Base-by-base conservation (phyloP, 2,329 filamentous ascomycete species). In the Sarocladium kiliense region DNA sequence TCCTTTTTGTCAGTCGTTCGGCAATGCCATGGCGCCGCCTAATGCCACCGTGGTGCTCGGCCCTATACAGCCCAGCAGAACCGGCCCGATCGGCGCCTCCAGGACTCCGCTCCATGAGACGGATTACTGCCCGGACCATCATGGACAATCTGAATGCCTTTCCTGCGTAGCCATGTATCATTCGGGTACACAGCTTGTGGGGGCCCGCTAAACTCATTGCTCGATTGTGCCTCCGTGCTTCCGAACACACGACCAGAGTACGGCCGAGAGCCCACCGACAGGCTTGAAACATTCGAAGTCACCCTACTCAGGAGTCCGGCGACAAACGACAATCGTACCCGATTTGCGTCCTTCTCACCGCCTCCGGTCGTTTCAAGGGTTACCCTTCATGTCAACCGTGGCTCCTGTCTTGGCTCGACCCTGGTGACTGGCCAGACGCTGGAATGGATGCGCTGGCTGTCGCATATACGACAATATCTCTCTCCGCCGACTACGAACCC, bases 221-320 rank as follows among this genome's bases (percentile, higher is more conserved):
- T 63, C 59, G 63, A 64, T 49, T 36, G 47, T 51, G 27, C 47
- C n/a, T 32, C 27, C 27, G 30, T 34, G 47, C 47, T 34, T 51
- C 27, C 27, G 30, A 36, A 27, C 62, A 60, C 60, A 63, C 60
- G 54, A 61, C 58, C 63, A 65, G 60, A 71, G 66, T 71, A 69
- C 65, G 67, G 63, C 69, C 68, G 68, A 71, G 66, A 65, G 64
- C 59, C 61, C 47, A 66, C 67, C 67, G 69, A 71, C 63, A 61
- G 61, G 57, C 63, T 61, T 68, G 61, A 68, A 67, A 67, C 64
- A 69, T 51, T 21, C 23, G 11, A 30, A n/a, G 25, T 19, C n/a
- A 10, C 44, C 44, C 21, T 49, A 6, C 26, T 32, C 44, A 49
- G 25, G 26, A 7, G 44, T 49, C 9, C 26, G 36, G 27, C 27